Evolutionary conservation across 306 rosid genomes (phyloP), one percentile per base, ranked within the genome.

Genomic region (cucumber (Cucumis sativus)): DNA sequence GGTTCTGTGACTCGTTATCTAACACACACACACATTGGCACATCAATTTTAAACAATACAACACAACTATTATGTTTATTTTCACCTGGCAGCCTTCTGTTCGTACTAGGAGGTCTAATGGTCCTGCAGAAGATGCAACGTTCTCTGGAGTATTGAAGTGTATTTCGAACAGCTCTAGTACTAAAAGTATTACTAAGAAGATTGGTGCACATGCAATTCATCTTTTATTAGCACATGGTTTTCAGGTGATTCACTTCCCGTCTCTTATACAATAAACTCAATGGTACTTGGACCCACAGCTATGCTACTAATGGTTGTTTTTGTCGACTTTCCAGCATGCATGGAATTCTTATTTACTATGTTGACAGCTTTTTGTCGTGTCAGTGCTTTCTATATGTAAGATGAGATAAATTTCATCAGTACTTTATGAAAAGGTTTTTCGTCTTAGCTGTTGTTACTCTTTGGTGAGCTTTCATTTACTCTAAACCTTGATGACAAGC

Each of bases 181-280:
- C 91, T 40, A 94, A 85, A 90, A 83, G 80, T 85, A 84, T 86
- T 72, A 70, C 83, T 3, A 94, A 92, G 76, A 94, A 89, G 86
- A 84, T 89, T 60, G 89, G 94, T 65, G 55, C 78, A 63, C 88
- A 90, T 78, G 74, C 81, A 60, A 80, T 81, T 78, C 96, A 90
- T 85, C 84, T 91, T 76, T 93, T 94, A 72, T 72, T 94, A 80
- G 97, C 88, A 79, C 97, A 91, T 78, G 97, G 97, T 65, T 89
- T 89, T 87, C 92, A 88, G 98, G 98, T 94, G 84, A 84, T 78
- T 83, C 13, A 13, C 57, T 49, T 58, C 16, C 37, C 17, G 45
- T 71, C 57, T 11, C 41, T 49, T 67, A 6, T 67, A 41, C 13
- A 41, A 40, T 39, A 40, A 40, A 64, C 33, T 23, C n/a, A 63